Conservation (phyloP, 306 rosid species). For the Prosopis cineraria region DNA sequence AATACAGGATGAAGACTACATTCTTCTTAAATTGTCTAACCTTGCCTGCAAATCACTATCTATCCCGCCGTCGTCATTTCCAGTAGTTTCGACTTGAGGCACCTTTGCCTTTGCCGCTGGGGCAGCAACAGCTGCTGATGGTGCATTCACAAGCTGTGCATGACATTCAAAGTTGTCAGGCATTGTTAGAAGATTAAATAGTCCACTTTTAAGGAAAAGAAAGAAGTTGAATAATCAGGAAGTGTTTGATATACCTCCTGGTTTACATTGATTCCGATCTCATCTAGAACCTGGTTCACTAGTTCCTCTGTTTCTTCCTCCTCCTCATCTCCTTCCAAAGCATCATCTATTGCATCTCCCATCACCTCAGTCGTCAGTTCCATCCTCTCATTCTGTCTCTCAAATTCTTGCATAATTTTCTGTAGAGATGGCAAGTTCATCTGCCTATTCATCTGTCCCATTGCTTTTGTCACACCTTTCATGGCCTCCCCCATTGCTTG, state of each 20-base stretch:
- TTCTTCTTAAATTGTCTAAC: conserved; percentile 67
- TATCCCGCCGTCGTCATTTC: conserved; percentile 63
- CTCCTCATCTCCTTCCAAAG: conserved; percentile 96
- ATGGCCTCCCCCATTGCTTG: conserved; percentile 99
- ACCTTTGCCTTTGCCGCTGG: conserved; percentile 63
- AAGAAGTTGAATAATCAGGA: not conserved
- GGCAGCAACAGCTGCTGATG: conserved; percentile 64
- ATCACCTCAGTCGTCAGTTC: conserved; percentile 81
- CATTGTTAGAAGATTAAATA: conserved; percentile 2
- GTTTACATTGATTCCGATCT: conserved; percentile 82
- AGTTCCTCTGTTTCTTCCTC: conserved; percentile 94
- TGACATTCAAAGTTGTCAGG: conserved; percentile 28
- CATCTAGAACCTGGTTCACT: conserved; percentile 93
- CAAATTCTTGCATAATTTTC: conserved; percentile 94
- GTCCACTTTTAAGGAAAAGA: not conserved
- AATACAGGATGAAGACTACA: conserved; percentile 52
- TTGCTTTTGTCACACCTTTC: conserved; percentile 99
- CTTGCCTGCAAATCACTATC: conserved; percentile 84
- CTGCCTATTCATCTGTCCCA: conserved; percentile 98
- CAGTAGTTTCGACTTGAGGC: conserved; percentile 67
- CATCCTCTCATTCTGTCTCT: conserved; percentile 93
- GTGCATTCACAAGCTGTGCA: conserved; percentile 73
- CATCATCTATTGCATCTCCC: conserved; percentile 97
- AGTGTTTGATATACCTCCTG: conserved; percentile 62
- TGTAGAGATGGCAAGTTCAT: conserved; percentile 95